A percentile compares a stretch with the other conserved stretches of the same genome.
These are phyloP conservation scores for Pterocarpus macrocarpus DNA, from an alignment of 306 rosid genomes.

Conservation along the genomic window DNA sequence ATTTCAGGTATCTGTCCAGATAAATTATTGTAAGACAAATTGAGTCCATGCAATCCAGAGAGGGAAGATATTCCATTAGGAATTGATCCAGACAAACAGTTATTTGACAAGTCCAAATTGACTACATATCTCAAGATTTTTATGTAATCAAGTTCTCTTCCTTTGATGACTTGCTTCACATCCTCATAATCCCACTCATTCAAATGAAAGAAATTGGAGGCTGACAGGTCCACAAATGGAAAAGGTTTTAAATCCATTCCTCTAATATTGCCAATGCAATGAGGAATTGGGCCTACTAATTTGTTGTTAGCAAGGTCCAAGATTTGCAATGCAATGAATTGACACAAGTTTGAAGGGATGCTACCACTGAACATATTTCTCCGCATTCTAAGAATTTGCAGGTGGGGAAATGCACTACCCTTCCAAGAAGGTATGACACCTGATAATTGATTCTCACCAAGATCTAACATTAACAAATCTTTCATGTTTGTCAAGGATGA, in stretches of 20 bases:
- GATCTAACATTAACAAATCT: conserved; percentile 5
- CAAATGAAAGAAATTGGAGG: too few species aligned
- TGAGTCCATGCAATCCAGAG: neutral
- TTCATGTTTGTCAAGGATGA: neutral
- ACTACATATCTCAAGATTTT: neutral
- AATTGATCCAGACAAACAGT: neutral
- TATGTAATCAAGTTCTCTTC: neutral
- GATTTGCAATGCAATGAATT: neutral
- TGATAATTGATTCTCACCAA: conserved; percentile 33
- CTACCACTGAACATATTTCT: conserved; percentile 18
- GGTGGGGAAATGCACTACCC: neutral
- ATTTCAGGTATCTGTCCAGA: too few species aligned
- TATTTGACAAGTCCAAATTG: conserved; percentile 26
- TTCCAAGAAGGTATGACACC: conserved; percentile 46
- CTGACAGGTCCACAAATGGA: too few species aligned
- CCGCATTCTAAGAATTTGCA: neutral
- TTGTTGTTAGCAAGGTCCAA: conserved; percentile 23
- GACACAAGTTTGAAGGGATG: conserved; percentile 33
- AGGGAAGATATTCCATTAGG: neutral
- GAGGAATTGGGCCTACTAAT: conserved; percentile 31
- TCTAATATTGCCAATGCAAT: conserved; percentile 32
- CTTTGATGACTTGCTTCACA: conserved; percentile 24
- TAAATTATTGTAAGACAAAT: neutral
- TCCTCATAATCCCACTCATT: neutral
- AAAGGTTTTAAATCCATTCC: neutral